Percentiles rank a stretch among this genome's conserved stretches.
Evolutionary conservation across 305 asterid genomes (phyloP).

Genomic region (Fraxinus latifolia): DNA sequence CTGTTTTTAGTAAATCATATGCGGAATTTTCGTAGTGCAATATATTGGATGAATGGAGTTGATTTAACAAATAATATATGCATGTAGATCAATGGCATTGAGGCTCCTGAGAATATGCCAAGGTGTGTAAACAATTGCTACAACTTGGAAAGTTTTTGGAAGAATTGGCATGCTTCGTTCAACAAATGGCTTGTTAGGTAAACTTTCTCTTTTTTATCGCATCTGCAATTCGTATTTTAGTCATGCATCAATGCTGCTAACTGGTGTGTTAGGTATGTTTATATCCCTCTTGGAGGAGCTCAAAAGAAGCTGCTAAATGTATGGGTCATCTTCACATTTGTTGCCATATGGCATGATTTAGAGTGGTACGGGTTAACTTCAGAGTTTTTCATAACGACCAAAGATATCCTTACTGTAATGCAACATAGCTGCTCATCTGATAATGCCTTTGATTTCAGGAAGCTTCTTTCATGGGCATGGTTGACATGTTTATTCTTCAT

Average conservation of each 20-base stretch:
- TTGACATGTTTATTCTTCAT: conserved; percentile 90
- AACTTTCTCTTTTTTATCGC: conserved; percentile 3
- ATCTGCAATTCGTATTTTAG: conserved; percentile 15
- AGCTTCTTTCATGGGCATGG: conserved; percentile 99
- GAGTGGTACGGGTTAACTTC: conserved; percentile 66
- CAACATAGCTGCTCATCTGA: conserved; percentile 18
- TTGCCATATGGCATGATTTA: conserved; percentile 95
- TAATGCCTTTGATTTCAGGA: conserved; percentile 53
- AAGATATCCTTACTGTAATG: conserved; percentile 7
- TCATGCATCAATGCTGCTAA: conserved; percentile 3
- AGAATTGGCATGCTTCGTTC: conserved; percentile 98
- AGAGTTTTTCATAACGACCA: conserved; percentile 6
- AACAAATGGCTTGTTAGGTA: conserved; percentile 99
- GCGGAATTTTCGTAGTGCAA: not conserved
- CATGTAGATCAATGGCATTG: conserved; percentile 85
- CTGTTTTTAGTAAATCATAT: not conserved
- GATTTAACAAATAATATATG: conserved; percentile 16
- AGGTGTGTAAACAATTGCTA: conserved; percentile 88
- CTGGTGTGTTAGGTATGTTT: conserved; percentile 62
- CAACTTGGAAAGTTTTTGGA: conserved; percentile 92
- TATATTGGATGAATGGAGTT: conserved; percentile 15
- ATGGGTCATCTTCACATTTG: conserved; percentile 96
- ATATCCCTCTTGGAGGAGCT: conserved; percentile 95
- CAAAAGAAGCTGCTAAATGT: conserved; percentile 80
- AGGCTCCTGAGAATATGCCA: conserved; percentile 95